phyloP scores from a whole-genome alignment of 2,329 filamentous ascomycete species.

The Cyphellophora attinorum region DNA sequence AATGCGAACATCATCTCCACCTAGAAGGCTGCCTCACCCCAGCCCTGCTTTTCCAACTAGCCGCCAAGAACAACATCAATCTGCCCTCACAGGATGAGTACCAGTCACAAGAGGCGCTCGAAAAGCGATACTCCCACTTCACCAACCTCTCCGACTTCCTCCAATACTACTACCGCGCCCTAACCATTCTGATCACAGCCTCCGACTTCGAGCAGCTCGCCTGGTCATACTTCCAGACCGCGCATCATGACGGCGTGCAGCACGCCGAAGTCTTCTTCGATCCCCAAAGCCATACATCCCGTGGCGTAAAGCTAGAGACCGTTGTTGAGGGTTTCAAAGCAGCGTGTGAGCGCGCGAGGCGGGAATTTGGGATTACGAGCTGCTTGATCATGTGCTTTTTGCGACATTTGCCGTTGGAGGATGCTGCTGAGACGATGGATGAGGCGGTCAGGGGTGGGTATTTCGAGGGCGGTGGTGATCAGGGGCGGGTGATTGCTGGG shows the following conservation, averaged over 20 bases:
- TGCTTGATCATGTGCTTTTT: conserved; percentile 65
- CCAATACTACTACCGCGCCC: conserved; percentile 67
- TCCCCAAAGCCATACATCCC: conserved; percentile 60
- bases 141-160: conserved; percentile 68
- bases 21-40: conserved; percentile 65
- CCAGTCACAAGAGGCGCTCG: conserved; percentile 48
- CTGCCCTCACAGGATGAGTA: conserved; percentile 53
- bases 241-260: conserved; percentile 53
- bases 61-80: conserved; percentile 54
- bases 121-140: conserved; percentile 57
- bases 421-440: conserved; percentile 11
- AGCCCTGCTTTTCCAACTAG: conserved; percentile 59
- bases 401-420: conserved; percentile 27
- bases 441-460: conserved; percentile 18
- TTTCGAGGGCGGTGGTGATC: conserved; percentile 42
- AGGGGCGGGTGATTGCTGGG: too few relatives aligned
- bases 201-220: conserved; percentile 66
- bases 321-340: conserved; percentile 55
- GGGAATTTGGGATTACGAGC: conserved; percentile 53
- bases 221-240: conserved; percentile 60
- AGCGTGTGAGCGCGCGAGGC: conserved; percentile 51
- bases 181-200: conserved; percentile 55
- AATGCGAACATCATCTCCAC: conserved; percentile 76
- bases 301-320: conserved; percentile 54
- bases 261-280: conserved; percentile 77